Evolutionary conservation across 345 rosid species (phyloP).

Genomic region (Syzygium grande): DNA sequence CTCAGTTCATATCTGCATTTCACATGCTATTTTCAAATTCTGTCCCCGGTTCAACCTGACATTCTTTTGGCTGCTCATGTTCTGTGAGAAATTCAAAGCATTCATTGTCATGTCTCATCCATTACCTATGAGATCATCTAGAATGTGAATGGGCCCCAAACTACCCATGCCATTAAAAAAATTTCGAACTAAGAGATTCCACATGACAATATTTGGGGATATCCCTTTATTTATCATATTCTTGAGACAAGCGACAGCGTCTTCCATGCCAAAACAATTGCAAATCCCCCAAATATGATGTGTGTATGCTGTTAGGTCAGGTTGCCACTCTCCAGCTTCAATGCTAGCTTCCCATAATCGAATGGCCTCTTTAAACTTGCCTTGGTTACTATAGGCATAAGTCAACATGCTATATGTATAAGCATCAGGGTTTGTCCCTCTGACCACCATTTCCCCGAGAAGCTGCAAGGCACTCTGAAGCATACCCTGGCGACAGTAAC

Average conservation of each 20-base stretch:
- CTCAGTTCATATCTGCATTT: not conserved
- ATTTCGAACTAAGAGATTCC: conserved; percentile 60
- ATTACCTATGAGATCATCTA: conserved; percentile 34
- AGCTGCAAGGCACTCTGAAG: conserved; percentile 41
- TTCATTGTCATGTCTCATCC: conserved; percentile 11
- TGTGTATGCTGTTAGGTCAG: conserved; percentile 59
- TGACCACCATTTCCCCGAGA: conserved; percentile 49
- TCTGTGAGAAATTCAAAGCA: not conserved
- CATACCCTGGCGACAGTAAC: conserved; percentile 45
- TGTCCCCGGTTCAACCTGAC: not conserved
- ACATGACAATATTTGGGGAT: conserved; percentile 48
- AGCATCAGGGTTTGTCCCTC: conserved; percentile 48
- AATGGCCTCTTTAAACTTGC: conserved; percentile 36
- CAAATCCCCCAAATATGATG: conserved; percentile 62
- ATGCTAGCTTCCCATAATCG: conserved; percentile 30
- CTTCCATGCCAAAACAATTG: conserved; percentile 37
- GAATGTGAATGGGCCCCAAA: conserved; percentile 24
- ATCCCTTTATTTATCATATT: conserved; percentile 43
- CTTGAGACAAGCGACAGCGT: conserved; percentile 31
- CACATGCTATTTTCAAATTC: not conserved
- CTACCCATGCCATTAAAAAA: conserved; percentile 36
- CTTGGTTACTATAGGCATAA: conserved; percentile 46
- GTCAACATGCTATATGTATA: conserved; percentile 49
- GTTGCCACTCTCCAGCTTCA: conserved; percentile 38
- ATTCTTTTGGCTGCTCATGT: not conserved